Conservation (phyloP, 768 basidiomycete species). For the Agaricus blazei region DNA sequence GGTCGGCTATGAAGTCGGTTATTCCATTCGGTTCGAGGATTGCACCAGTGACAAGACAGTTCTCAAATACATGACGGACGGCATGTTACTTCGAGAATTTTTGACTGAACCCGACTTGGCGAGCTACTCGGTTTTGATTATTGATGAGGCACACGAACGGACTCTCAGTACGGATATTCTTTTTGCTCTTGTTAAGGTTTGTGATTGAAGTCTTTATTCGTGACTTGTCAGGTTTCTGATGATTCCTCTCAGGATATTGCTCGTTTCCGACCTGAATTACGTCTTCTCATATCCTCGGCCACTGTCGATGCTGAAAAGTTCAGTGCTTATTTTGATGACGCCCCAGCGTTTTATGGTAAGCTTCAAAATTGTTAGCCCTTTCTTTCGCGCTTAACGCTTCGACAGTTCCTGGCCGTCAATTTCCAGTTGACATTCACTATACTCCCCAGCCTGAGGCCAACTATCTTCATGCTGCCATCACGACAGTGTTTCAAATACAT, state of each 20-base stretch:
- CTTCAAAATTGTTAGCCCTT: constrained; percentile 6
- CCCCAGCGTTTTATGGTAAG: constrained; percentile 90
- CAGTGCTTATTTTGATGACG: constrained; percentile 93
- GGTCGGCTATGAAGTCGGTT: constrained; percentile 98
- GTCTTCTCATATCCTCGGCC: constrained; percentile 90
- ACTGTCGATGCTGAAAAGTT: constrained; percentile 99
- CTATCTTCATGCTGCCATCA: constrained; percentile 97
- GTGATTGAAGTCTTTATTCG: constrained; percentile 25
- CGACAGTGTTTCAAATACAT: constrained; percentile 98
- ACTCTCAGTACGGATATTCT: constrained; percentile 98
- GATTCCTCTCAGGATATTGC: constrained; percentile 74
- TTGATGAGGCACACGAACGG: constrained; percentile 98
- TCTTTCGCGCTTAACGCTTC: constrained; percentile 1
- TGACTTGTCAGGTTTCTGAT: constrained; percentile 10
- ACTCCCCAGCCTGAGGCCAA: constrained; percentile 99
- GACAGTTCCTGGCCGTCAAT: constrained; percentile 91
- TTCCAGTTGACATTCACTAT: constrained; percentile 97
- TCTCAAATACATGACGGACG: constrained; percentile 99
- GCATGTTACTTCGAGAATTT: constrained; percentile 96
- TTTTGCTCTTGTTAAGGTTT: constrained; percentile 96
- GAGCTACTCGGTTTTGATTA: constrained; percentile 91
- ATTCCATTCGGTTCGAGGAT: constrained; percentile 99
- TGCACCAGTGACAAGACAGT: constrained; percentile 99
- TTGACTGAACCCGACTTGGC: constrained; percentile 96
- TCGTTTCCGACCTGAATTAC: constrained; percentile 90